Evolutionary conservation across 352 stramenopile genomes (phyloP).

Genomic region (Phytopythium litorale): DNA sequence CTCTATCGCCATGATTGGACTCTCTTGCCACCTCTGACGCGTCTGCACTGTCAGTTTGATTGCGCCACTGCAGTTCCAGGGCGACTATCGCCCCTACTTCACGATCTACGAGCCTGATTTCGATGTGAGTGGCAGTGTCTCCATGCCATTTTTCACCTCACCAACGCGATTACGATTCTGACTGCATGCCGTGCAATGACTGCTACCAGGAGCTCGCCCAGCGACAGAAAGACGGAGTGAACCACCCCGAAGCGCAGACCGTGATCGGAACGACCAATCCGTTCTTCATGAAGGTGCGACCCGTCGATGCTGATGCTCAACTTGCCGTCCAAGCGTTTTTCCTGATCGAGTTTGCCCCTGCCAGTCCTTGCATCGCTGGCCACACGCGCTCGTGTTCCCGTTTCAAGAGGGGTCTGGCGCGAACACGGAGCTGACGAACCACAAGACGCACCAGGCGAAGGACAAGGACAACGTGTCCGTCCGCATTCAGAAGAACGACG

Average conservation of each 20-base stretch:
- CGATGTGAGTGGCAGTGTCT: conserved; percentile 32
- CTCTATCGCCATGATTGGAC: not conserved
- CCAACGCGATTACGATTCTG: too few species aligned
- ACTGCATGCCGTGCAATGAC: not conserved
- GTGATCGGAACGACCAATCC: conserved; percentile 84
- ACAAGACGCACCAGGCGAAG: conserved; percentile 21
- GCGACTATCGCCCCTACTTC: conserved; percentile 84
- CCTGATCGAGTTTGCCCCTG: not conserved
- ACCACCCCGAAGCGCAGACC: conserved; percentile 39
- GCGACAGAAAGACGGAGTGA: conserved; percentile 52
- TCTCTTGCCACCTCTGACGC: not conserved
- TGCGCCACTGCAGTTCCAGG: conserved; percentile 69
- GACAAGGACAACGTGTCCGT: conserved; percentile 35
- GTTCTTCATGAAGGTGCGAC: conserved; percentile 80
- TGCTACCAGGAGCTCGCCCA: conserved; percentile 36
- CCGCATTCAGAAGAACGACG: conserved; percentile 54
- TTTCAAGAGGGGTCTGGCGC: conserved; percentile 42
- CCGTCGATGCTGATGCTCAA: not conserved
- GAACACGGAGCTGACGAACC: conserved; percentile 15
- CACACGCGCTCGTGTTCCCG: conserved; percentile 75
- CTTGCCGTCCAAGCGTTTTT: not conserved
- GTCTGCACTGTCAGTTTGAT: conserved; percentile 49
- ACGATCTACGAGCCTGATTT: conserved; percentile 86
- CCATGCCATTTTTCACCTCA: too few species aligned
- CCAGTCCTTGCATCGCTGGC: conserved; percentile 70